Evolutionary conservation across 768 basidiomycete species (phyloP).

Genomic region (Amanita inopinata): DNA sequence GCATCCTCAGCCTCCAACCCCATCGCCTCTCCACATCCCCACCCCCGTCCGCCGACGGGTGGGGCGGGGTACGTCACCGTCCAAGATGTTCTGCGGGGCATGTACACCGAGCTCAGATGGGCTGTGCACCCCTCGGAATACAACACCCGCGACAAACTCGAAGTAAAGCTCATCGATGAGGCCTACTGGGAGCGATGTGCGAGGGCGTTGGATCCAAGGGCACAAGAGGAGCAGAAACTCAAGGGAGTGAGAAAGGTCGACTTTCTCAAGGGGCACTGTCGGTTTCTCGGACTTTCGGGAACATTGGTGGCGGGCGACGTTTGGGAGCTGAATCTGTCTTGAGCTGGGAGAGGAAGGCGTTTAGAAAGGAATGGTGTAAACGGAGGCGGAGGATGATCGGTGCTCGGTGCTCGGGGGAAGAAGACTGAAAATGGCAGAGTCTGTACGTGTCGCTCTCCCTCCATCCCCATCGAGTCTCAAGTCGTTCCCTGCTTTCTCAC

Average conservation of each 20-base stretch:
- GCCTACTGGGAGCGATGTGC: slow-evolving; percentile 37
- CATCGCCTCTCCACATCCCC: background rate
- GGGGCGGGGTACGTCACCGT: slow-evolving; percentile 26
- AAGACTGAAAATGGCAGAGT: no score
- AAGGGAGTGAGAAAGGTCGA: slow-evolving; percentile 50
- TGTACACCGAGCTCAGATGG: slow-evolving; percentile 39
- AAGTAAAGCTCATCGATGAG: slow-evolving; percentile 28
- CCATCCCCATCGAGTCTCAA: no score
- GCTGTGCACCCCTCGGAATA: slow-evolving; percentile 38
- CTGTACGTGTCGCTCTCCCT: no score
- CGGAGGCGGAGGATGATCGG: no score
- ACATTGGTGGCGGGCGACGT: slow-evolving; percentile 29
- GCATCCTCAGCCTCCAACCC: no score
- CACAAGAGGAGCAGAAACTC: slow-evolving; percentile 24
- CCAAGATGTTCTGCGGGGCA: slow-evolving; percentile 36
- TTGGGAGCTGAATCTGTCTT: slow-evolving; percentile 34
- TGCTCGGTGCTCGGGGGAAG: no score
- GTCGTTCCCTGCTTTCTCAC: no score
- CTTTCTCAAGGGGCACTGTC: slow-evolving; percentile 35
- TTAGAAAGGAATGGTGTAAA: no score
- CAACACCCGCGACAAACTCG: slow-evolving; percentile 21
- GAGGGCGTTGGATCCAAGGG: slow-evolving; percentile 21
- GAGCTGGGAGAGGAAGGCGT: background rate
- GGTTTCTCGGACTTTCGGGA: slow-evolving; percentile 41
- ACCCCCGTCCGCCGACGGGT: background rate